phyloP scores from a whole-genome alignment of 2,329 filamentous ascomycete genomes.

The Byssochlamys sp. region DNA sequence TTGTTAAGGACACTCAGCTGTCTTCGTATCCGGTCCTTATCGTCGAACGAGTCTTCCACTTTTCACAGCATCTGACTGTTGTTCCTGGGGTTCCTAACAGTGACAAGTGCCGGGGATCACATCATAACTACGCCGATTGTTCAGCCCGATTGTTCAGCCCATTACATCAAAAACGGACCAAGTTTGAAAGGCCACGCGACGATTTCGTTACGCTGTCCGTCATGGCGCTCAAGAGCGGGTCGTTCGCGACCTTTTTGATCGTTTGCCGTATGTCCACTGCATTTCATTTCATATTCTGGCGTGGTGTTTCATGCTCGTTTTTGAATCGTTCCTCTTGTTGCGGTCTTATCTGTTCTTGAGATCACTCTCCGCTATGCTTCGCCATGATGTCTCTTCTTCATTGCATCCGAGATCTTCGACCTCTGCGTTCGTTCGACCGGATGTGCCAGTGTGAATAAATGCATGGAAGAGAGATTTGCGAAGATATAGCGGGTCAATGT shows the following conservation, averaged over 20 bases:
- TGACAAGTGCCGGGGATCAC: neutral
- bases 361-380: neutral
- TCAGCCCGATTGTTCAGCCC: no score
- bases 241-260: constrained; percentile 94
- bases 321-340: neutral
- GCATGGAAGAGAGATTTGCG: neutral
- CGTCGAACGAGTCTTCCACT: neutral
- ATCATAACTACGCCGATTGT: neutral
- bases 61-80: neutral
- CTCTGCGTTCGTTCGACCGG: no score
- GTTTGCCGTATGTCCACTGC: constrained; percentile 65
- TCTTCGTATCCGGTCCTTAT: neutral
- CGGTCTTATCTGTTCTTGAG: neutral
- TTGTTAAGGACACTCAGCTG: neutral
- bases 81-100: neutral
- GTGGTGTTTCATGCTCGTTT: neutral
- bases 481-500: neutral
- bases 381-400: neutral
- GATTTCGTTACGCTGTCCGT: neutral
- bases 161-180: neutral
- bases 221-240: constrained; percentile 40
- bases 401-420: neutral
- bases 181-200: neutral
- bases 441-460: no score
- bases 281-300: constrained; percentile 2